Evolutionary conservation across 2,329 filamentous ascomycete species (phyloP), one percentile per base, ranked within the genome.

Genomic region (Claviceps sorghi): DNA sequence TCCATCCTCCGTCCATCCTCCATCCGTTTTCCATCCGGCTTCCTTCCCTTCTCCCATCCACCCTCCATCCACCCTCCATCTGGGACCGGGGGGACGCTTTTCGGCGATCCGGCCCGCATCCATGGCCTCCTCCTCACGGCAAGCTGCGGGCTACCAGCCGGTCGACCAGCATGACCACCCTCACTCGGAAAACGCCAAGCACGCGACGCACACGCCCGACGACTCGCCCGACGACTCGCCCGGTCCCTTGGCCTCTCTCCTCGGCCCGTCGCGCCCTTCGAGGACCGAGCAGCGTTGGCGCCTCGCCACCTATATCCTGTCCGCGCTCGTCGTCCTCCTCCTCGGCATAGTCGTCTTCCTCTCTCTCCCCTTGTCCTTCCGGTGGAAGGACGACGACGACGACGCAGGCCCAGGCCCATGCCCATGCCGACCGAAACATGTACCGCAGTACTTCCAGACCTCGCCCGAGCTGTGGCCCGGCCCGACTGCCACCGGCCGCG

Each of bases 401-500:
- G 53, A n/a, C n/a, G n/a, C n/a, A n/a, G n/a, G n/a, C n/a, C n/a
- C n/a, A n/a, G n/a, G n/a, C n/a, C n/a, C 60, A 10, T 66, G 66
- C 52, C 62, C 63, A 43, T 66, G 65, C 50, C 57, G 54, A 38
- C 62, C 65, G 30, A 57, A 61, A 52, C 68, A 72, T 42, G 72
- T 81, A 47, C 80, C 80, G 26, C 76, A 82, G 62, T 79, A 83
- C 62, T 83, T 82, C 59, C 77, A 82, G 62, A 83, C 79, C 0
- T 72, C 69, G 26, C 78, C 79, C 3, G 71, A 82, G 63, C 64
- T 81, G 45, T 80, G 74, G 72, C 67, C 73, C 65, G 83, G 83
- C 1, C 83, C 83, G 40, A 87, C 82, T 4, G 73, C 80, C n/a
- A 89, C 84, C 1, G 86, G 85, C 15, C 70, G 68, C 52, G 72